Conservation (phyloP, 495 filamentous ascomycete species). For the Penicillium crystallinum region DNA sequence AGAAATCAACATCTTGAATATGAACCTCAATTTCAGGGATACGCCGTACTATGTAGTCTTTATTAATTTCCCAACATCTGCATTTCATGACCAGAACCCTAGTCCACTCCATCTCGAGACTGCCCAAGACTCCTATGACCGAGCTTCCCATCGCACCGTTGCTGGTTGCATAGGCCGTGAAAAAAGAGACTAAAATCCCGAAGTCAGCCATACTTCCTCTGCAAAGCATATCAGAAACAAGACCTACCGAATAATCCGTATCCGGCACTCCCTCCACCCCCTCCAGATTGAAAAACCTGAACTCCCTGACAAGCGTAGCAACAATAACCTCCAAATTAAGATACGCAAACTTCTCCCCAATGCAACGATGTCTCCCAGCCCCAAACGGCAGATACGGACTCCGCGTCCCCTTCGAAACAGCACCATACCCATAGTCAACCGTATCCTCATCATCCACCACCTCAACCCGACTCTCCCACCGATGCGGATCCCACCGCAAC, state of each 20-base stretch:
- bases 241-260: slow-evolving; percentile 79
- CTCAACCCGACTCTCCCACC: slow-evolving; percentile 64
- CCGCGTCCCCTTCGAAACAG: slow-evolving; percentile 77
- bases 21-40: too few species aligned
- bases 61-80: neutral
- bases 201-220: neutral
- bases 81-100: neutral
- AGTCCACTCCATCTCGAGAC: neutral
- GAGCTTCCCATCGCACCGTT: slow-evolving; percentile 60
- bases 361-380: slow-evolving; percentile 88
- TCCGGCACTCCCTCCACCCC: slow-evolving; percentile 63
- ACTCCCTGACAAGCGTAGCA: slow-evolving; percentile 68
- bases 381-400: slow-evolving; percentile 95
- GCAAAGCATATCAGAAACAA: slow-evolving; percentile 4
- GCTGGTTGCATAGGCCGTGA: slow-evolving; percentile 59
- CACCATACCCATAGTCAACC: slow-evolving; percentile 90
- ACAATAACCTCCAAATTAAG: slow-evolving; percentile 83
- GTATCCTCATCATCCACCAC: slow-evolving; percentile 59
- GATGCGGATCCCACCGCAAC: slow-evolving; percentile 75
- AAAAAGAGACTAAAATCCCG: slow-evolving; percentile 30
- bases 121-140: slow-evolving; percentile 17
- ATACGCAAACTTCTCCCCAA: slow-evolving; percentile 96
- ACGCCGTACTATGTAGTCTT: too few species aligned
- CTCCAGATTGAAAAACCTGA: slow-evolving; percentile 68
- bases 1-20: neutral